Base-by-base conservation (phyloP, 345 rosid species). In the Syzygium grande region DNA sequence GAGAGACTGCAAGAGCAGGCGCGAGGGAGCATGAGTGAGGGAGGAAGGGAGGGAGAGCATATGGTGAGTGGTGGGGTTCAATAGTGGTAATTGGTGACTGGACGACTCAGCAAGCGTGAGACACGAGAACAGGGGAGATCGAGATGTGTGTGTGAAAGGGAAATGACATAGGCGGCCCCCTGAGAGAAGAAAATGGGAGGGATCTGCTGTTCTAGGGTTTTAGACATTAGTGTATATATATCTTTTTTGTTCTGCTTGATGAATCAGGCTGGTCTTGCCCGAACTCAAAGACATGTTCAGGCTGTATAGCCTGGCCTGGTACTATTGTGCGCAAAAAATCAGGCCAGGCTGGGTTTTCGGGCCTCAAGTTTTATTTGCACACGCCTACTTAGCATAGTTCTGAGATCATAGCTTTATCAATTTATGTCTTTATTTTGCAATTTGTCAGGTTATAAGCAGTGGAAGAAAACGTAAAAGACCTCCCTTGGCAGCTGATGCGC, bases 391-490 rank as follows among this genome's bases (percentile, higher is more conserved):
- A 73, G 80, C 49, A 9, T 73, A 84, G 22, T 52, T 84, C 58
- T 38, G 38, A 34, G 83, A 38, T 73, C 83, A 73, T 73, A 79
- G 84, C 73, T 84, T 63, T 84, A 65, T 61, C 86, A 53, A 51
- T 27, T 22, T 84, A 11, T 51, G 52, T 55, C 84, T 46, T 84
- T 56, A 49, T 84, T 22, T 52, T 89, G 85, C 85, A 68, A 90
- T 89, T 30, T 52, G 25, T 68, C 90, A 97, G 99, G 91, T 96
- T 51, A 92, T 96, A 90, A 90, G 92, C 89, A 90, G 85, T 84
- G 95, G 94, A 88, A 93, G 94, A 88, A 94, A 91, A 89, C 87
- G 88, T 85, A 96, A 92, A 90, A 92, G 95, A 91, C 55, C 90
- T 41, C 90, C n/a, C 61, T 85, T 41, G 52, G 85, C 88, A 22